A percentile compares a stretch with the other conserved stretches of the same genome.
phyloP scores from a whole-genome alignment of 331 rosid genomes.

The Cydonia oblonga region DNA sequence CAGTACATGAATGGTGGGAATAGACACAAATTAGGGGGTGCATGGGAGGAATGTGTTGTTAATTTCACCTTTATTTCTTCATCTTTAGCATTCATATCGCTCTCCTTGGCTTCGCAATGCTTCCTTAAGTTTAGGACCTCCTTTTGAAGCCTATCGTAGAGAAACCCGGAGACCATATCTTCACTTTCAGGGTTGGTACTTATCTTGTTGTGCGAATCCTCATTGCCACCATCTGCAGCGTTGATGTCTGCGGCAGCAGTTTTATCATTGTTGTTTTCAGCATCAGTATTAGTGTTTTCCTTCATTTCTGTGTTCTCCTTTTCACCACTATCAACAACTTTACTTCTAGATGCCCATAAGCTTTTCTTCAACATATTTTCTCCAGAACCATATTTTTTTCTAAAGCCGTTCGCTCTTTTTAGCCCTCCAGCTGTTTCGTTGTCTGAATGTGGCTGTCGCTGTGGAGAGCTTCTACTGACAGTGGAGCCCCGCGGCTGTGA shows the following conservation, averaged over 20 bases:
- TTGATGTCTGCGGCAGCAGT: conserved; percentile 13
- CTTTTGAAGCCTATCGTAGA: conserved; percentile 81
- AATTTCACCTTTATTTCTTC: conserved; percentile 71
- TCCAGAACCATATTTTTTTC: conserved; percentile 27
- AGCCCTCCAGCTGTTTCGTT: conserved; percentile 25
- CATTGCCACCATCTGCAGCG: conserved; percentile 19
- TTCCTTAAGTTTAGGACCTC: conserved; percentile 67
- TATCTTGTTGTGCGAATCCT: conserved; percentile 20
- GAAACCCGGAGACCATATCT: conserved; percentile 79
- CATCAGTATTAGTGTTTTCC: conserved; percentile 15
- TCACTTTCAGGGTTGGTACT: conserved; percentile 21
- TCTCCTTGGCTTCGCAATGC: conserved; percentile 52
- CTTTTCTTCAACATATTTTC: conserved; percentile 53
- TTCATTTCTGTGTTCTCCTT: conserved; percentile 50
- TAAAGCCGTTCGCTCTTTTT: conserved; percentile 25
- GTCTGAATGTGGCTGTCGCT: conserved; percentile 28
- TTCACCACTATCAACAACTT: conserved; percentile 55
- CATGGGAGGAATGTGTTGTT: neutral
- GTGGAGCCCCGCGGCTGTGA: conserved; percentile 60
- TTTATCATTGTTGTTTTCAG: conserved; percentile 16
- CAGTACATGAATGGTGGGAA: neutral
- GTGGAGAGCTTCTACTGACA: conserved; percentile 33
- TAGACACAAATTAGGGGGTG: neutral
- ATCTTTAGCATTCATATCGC: conserved; percentile 43
- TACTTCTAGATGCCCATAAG: conserved; percentile 63